A percentile compares a stretch with the other conserved stretches of the same genome.
These are phyloP conservation scores for Cyberlindnera mrakii DNA, from an alignment of 805 yeast genomes.

Conservation along the genomic window DNA sequence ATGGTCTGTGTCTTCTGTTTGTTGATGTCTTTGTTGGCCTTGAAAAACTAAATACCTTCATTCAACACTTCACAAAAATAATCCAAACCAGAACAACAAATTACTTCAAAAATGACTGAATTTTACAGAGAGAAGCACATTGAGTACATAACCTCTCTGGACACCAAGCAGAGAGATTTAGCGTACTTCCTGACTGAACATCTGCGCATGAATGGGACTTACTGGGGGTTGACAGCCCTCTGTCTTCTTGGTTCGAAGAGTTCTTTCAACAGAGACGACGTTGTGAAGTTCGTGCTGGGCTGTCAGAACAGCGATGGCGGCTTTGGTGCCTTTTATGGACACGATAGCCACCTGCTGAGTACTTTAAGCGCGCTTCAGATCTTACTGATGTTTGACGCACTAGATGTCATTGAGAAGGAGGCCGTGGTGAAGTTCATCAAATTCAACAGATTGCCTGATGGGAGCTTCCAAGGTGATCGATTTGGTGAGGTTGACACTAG, in stretches of 20 bases:
- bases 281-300: constrained; percentile 58
- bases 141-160: constrained; percentile 47
- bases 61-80: background rate
- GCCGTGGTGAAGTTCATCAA: constrained; percentile 32
- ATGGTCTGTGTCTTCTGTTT: constrained; percentile 1
- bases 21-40: background rate
- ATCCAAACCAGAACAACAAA: background rate
- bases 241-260: constrained; percentile 49
- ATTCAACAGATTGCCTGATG: constrained; percentile 36
- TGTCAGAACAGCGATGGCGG: constrained; percentile 73
- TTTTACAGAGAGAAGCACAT: constrained; percentile 46
- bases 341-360: constrained; percentile 81
- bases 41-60: background rate
- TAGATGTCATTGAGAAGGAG: constrained; percentile 34
- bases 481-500: constrained; percentile 94
- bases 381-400: constrained; percentile 55
- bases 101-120: background rate
- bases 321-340: constrained; percentile 83
- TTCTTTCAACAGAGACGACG: constrained; percentile 54
- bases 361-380: constrained; percentile 87
- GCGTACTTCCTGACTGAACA: constrained; percentile 92
- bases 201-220: constrained; percentile 81
- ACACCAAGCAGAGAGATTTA: constrained; percentile 48
- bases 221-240: constrained; percentile 89
- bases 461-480: constrained; percentile 83